Base-by-base conservation (phyloP, 352 stramenopile genomes). In the Globisporangium radiosum region DNA sequence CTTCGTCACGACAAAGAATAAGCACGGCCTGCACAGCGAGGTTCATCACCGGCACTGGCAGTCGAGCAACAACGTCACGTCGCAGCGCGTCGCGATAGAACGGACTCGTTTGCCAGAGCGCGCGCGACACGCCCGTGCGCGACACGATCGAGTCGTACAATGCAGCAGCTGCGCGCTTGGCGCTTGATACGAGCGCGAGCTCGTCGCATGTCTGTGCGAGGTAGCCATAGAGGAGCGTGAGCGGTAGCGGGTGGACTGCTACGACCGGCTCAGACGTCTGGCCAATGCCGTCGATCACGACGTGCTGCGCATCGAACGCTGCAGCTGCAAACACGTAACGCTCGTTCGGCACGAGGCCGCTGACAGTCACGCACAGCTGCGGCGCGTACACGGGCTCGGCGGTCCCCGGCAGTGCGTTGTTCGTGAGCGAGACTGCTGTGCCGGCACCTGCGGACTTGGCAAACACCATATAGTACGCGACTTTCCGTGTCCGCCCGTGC, bases 251-350 rank as follows among this genome's bases (percentile, higher is more conserved):
- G 47, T 93, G 88, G 1, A 92, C 59, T 3, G 87, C 72, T 0
- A 86, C 70, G 7, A 94, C 75, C 1, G 80, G 71, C 10, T 69
- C 60, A 0, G 78, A 85, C 0, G 80, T 92, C 15, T 79, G 72
- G 0, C 85, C 85, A 43, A 94, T 88, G 4, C 64, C 69, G 48
- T 86, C 58, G 19, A 96, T 88, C 8, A 90, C 38, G 3, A 90
- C 67, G 15, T 81, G 68, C 0, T 79, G 64, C 3, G 56, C 63
- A 50, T 96, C 85, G 33, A 87, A 96, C 1, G 85, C 85, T 33
- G 85, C 85, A 2, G 87, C 71, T 9, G 87, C 87, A 50, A 96
- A 96, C 13, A 94, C 81, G 56, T 94, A 96, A 55, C 67, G 85
- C 40, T 91, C 81, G 53, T 93, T 93, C 0, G 83, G 64, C 0